Base-by-base conservation (phyloP, 2,329 filamentous ascomycete genomes). In the Diaporthe ilicicola region DNA sequence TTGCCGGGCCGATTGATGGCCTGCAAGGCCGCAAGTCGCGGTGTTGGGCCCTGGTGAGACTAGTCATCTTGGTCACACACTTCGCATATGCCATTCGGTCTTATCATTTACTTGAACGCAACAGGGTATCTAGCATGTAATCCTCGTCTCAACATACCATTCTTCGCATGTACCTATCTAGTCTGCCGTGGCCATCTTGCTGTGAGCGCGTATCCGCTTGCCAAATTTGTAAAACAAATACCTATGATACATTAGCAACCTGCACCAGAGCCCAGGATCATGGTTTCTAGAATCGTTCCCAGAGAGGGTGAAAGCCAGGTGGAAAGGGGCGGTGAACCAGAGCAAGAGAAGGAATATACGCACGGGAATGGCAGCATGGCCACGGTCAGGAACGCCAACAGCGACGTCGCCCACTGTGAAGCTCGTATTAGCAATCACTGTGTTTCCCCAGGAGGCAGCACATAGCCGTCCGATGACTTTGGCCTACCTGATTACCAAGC, bases 301-400 rank as follows among this genome's bases (percentile, higher is more conserved):
- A 37, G n/a, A 37, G 42, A 64, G 7, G 44, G 22, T 19, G 42
- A 34, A 39, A 29, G 17, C 42, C 4, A 44, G 59, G 44, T 2
- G 13, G 48, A 29, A 27, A 64, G 48, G 59, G 59, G 59, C 59
- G 59, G 59, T 64, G 59, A 64, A 24, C 42, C 59, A 6, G 29
- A 64, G 27, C n/a, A 34, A 50, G n/a, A n/a, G 24, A 34, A 44
- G 37, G 13, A n/a, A 24, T 50, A 37, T 64, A 64, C 59, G 75
- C 87, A 90, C 4, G 90, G 90, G 72, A 92, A 90, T 0, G 90
- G 90, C 79, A 90, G 81, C 87, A 92, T 90, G 61, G 81, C 84
- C 3, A 92, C 76, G 1, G 89, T 88, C 66, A 92, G 76, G 74
- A 92, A 92, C 2, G 85, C 90, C 54, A 92, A 79, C 51, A 92